Evolutionary conservation across 371 early-diverging fungal genomes (phyloP).

Genomic region (Mucor irregularis): DNA sequence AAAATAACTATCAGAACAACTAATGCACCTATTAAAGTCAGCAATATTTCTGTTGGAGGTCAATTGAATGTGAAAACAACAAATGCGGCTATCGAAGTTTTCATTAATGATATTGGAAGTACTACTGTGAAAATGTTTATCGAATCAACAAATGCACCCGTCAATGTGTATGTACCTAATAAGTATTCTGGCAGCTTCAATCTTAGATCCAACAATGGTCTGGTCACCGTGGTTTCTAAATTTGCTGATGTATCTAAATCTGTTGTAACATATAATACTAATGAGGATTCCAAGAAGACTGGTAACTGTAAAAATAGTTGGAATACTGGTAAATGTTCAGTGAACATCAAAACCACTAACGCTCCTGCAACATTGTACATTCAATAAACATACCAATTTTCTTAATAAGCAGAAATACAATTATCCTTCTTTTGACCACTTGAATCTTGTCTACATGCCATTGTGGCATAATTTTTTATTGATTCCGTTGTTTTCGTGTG

Average conservation of each 20-base stretch:
- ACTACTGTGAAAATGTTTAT: constrained; percentile 1
- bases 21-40: constrained; percentile 10
- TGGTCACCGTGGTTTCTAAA: not conserved
- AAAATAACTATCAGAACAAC: constrained; percentile 3
- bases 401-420: too few species aligned
- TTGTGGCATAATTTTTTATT: too few species aligned
- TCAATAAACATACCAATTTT: not conserved
- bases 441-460: too few species aligned
- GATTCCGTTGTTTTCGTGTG: too few species aligned
- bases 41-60: not conserved
- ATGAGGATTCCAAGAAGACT: not conserved
- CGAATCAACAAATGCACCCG: constrained; percentile 9
- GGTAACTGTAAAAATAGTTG: constrained; percentile 11
- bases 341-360: constrained; percentile 10
- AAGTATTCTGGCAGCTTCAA: constrained; percentile 8
- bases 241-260: not conserved
- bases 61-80: constrained; percentile 5
- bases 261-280: not conserved
- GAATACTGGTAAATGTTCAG: not conserved
- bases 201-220: not conserved
- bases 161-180: constrained; percentile 9
- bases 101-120: constrained; percentile 1
- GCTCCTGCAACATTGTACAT: constrained; percentile 15
- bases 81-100: constrained; percentile 6
- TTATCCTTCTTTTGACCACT: too few species aligned